Evolutionary conservation across 2,329 filamentous ascomycete genomes (phyloP).

Genomic region (Penicillium sp.): DNA sequence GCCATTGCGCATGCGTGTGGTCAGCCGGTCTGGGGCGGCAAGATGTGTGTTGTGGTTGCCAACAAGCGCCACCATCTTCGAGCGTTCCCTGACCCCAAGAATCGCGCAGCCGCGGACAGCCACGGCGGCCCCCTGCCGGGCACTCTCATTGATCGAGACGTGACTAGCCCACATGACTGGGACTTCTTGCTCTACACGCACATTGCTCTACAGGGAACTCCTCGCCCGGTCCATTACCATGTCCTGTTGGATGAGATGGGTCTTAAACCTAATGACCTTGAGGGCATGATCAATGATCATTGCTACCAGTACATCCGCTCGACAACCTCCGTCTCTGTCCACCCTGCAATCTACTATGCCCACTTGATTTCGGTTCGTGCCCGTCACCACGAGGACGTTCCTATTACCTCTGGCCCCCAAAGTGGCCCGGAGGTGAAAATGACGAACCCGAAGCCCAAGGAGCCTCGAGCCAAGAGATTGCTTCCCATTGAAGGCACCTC

Average conservation of each 20-base stretch:
- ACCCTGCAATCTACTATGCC: slow-evolving; percentile 88
- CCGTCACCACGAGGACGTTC: slow-evolving; percentile 58
- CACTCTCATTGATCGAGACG: slow-evolving; percentile 74
- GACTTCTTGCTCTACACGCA: slow-evolving; percentile 72
- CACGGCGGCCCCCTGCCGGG: slow-evolving; percentile 79
- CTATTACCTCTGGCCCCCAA: slow-evolving; percentile 34
- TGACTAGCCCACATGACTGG: slow-evolving; percentile 84
- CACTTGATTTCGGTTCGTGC: slow-evolving; percentile 79
- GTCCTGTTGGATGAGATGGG: slow-evolving; percentile 74
- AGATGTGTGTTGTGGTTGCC: slow-evolving; percentile 77
- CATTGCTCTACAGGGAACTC: slow-evolving; percentile 83
- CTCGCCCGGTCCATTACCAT: slow-evolving; percentile 84
- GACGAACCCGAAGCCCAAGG: slow-evolving; percentile 23
- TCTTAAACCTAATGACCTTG: slow-evolving; percentile 59
- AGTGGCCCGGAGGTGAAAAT: slow-evolving; percentile 33
- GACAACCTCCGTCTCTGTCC: slow-evolving; percentile 73
- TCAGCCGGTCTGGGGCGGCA: slow-evolving; percentile 40
- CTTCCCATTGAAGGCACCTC: slow-evolving; percentile 27
- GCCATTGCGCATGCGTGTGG: slow-evolving; percentile 8
- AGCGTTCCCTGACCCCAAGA: slow-evolving; percentile 64
- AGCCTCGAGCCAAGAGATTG: slow-evolving; percentile 27
- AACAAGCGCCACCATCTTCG: slow-evolving; percentile 92
- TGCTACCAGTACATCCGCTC: slow-evolving; percentile 89
- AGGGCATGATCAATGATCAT: slow-evolving; percentile 87
- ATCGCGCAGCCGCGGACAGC: slow-evolving; percentile 50